Base-by-base conservation (phyloP, 805 yeast genomes). In the Kuraishia ogatae region DNA sequence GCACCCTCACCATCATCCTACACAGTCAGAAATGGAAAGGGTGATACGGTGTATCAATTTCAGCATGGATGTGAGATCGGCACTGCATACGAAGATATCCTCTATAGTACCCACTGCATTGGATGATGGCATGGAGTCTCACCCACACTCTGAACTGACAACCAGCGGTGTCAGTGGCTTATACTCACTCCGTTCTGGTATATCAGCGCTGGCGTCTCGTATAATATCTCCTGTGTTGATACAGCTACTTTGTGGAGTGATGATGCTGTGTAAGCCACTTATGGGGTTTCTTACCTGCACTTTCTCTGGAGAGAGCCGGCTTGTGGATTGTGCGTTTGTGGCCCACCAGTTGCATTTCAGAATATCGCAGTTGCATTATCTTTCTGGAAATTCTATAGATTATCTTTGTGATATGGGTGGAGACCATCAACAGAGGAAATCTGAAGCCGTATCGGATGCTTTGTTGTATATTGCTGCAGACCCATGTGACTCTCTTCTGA, bases 41-140 rank as follows among this genome's bases (percentile, higher is more conserved):
- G 60, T 63, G 13, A 53, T 69, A 47, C 57, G 62, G 59, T 65
- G 61, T 28, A 67, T 69, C 52, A 69, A 69, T 55, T 54, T 69
- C 50, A 67, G 69, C 1, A 64, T 62, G 46, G 65, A 64, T 50
- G 54, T 66, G 5, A 56, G 66, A 50, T 59, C 60, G 22, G 61
- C 61, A 50, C 59, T 67, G 29, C 57, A 61, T 51, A 56, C 60
- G 19, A 63, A 62, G 51, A 51, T 62, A 17, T 52, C 43, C n/a
- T 35, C 43, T 15, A 4, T 35, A 10, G 7, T 8, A 3, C 43
- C 43, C 15, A 13, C n/a, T 3, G 43, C 43, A 35, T 35, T 15
- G 13, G n/a, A 35, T 35, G 43, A 17, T 10, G 5, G 29, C 10
- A 26, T 6, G 5, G 29, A 26, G 29, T 26, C 29, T 26, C 8